A percentile compares a stretch with the other conserved stretches of the same genome.
Evolutionary conservation across 495 filamentous ascomycete genomes (phyloP).

Genomic region (Penicillium canescens): DNA sequence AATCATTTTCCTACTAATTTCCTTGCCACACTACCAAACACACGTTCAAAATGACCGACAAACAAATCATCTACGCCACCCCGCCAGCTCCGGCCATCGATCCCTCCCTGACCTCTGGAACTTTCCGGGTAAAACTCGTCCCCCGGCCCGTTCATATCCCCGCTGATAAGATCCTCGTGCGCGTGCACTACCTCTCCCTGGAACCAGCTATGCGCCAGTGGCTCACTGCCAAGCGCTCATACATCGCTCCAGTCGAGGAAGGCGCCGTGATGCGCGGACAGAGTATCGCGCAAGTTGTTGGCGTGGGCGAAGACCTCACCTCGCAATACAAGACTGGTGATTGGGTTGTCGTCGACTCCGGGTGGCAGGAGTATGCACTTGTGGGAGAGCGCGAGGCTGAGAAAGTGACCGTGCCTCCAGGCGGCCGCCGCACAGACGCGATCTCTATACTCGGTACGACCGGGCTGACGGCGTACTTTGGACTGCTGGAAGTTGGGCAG

Average conservation of each 20-base stretch:
- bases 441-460: constrained; percentile 60
- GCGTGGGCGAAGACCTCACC: constrained; percentile 36
- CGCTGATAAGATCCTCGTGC: constrained; percentile 63
- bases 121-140: constrained; percentile 52
- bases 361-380: constrained; percentile 66
- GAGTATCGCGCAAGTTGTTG: constrained; percentile 54
- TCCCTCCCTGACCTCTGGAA: constrained; percentile 40
- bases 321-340: constrained; percentile 52
- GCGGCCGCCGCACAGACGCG: constrained; percentile 55
- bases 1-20: no score
- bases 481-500: constrained; percentile 58
- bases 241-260: constrained; percentile 64
- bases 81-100: constrained; percentile 41
- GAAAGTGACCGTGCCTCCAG: constrained; percentile 44
- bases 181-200: constrained; percentile 67
- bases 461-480: constrained; percentile 68
- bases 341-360: constrained; percentile 48
- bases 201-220: constrained; percentile 80
- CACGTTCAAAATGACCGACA: constrained; percentile 34
- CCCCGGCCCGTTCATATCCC: constrained; percentile 46
- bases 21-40: no score
- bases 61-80: constrained; percentile 46
- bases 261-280: constrained; percentile 68
- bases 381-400: constrained; percentile 40
- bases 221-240: constrained; percentile 67